These are phyloP conservation scores for Suhomyces maxii DNA, from an alignment of 1,139 yeast genomes.

Conservation along the genomic window DNA sequence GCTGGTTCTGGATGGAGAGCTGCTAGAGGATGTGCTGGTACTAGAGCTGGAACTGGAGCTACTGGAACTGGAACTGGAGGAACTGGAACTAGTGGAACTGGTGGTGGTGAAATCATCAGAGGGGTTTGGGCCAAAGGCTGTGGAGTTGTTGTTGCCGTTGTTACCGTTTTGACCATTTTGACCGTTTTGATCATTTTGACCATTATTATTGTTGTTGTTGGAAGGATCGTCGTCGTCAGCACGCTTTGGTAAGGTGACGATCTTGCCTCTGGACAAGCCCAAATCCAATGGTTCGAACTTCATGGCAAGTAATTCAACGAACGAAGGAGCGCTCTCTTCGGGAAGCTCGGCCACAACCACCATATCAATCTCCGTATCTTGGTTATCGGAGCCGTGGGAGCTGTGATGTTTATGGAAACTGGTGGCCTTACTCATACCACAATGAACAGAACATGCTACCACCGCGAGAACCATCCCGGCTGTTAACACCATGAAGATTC, in stretches of 20 bases:
- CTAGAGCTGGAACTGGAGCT: conserved; percentile 3
- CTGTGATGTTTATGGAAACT: neutral
- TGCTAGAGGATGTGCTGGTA: conserved; percentile 5
- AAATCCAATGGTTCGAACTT: neutral
- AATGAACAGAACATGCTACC: neutral
- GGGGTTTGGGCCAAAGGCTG: neutral
- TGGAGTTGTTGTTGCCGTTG: neutral
- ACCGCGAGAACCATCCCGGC: neutral
- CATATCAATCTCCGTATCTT: no score
- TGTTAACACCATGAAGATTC: neutral
- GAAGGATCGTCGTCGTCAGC: neutral
- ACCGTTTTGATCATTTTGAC: no score
- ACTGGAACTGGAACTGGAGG: conserved; percentile 1
- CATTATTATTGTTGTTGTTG: neutral
- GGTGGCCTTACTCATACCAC: neutral
- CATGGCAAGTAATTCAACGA: neutral
- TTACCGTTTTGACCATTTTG: neutral
- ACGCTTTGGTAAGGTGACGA: neutral
- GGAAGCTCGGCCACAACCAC: neutral
- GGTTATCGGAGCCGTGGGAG: neutral
- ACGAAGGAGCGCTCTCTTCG: neutral
- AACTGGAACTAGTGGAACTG: neutral
- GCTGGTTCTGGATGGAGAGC: conserved; percentile 3
- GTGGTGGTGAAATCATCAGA: neutral
- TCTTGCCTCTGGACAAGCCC: neutral